A percentile compares a stretch with the other conserved stretches of the same genome.
phyloP scores from a whole-genome alignment of 331 rosid genomes.

The Stylosanthes scabra region DNA sequence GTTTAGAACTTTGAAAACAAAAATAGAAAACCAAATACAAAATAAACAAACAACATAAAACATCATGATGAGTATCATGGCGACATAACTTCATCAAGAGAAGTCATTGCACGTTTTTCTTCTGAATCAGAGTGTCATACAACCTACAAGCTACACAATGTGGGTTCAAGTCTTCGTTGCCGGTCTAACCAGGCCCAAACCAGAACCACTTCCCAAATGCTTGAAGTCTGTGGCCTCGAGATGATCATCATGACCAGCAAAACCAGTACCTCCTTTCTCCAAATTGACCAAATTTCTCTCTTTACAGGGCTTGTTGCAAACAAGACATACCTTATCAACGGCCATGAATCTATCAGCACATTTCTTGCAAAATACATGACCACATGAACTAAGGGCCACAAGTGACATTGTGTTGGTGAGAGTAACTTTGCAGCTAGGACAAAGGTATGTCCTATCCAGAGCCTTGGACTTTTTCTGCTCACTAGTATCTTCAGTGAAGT shows the following conservation, averaged over 20 bases:
- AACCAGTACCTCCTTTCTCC: slow-evolving; percentile 94
- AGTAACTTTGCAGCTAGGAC: slow-evolving; percentile 97
- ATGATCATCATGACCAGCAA: slow-evolving; percentile 82
- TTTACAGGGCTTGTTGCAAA: slow-evolving; percentile 86
- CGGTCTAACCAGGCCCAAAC: slow-evolving; percentile 94
- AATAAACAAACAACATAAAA: background rate
- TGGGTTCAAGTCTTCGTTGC: slow-evolving; percentile 70
- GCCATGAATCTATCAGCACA: slow-evolving; percentile 93
- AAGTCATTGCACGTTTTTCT: slow-evolving; percentile 20
- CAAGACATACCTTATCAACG: slow-evolving; percentile 90
- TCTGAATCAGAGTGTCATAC: slow-evolving; percentile 5
- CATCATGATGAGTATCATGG: slow-evolving; percentile 15
- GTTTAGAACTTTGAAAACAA: background rate
- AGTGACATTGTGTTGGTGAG: slow-evolving; percentile 84
- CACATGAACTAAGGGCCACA: slow-evolving; percentile 89
- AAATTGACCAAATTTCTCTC: slow-evolving; percentile 80
- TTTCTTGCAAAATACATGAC: slow-evolving; percentile 94
- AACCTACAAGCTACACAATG: slow-evolving; percentile 14
- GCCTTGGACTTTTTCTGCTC: slow-evolving; percentile 63
- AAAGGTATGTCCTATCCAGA: slow-evolving; percentile 67
- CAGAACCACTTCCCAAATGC: slow-evolving; percentile 97
- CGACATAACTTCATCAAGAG: slow-evolving; percentile 18
- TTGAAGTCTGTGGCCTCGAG: slow-evolving; percentile 93
- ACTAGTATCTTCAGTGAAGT: slow-evolving; percentile 74
- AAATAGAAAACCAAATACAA: background rate